These are phyloP conservation scores for Jaltomata sinuosa DNA, from an alignment of 257 asterid species.

Conservation along the genomic window DNA sequence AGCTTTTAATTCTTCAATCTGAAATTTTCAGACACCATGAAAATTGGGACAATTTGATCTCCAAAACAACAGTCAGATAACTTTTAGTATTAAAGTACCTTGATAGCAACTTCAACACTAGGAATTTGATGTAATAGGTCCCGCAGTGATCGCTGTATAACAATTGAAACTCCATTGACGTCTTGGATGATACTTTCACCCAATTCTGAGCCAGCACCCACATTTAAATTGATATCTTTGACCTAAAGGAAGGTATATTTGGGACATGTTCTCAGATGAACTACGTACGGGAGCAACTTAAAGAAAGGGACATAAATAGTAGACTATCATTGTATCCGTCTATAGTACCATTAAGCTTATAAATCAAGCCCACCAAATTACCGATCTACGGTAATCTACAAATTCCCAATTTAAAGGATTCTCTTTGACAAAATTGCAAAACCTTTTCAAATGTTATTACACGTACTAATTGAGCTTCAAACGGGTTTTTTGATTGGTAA, in stretches of 20 bases:
- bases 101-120: conserved; percentile 56
- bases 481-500: neutral
- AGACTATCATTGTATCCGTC: neutral
- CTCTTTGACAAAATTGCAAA: neutral
- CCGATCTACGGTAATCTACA: neutral
- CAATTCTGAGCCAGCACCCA: conserved; percentile 73
- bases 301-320: neutral
- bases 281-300: neutral
- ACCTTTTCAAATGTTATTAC: neutral
- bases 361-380: neutral
- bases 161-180: conserved; percentile 74
- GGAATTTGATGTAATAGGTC: conserved; percentile 81
- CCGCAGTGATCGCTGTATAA: conserved; percentile 77
- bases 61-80: neutral
- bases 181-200: conserved; percentile 87
- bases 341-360: neutral
- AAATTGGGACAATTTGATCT: neutral
- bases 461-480: neutral
- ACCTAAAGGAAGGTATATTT: conserved; percentile 40
- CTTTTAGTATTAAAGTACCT: conserved; percentile 33
- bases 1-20: conserved; percentile 90
- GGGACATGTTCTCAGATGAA: neutral
- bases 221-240: conserved; percentile 87
- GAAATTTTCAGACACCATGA: conserved; percentile 17
- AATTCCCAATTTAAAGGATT: neutral